Percentiles rank a stretch among this genome's conserved stretches.
Evolutionary conservation across 116 monocot species (phyloP).

Genomic region (Zostera marina): DNA sequence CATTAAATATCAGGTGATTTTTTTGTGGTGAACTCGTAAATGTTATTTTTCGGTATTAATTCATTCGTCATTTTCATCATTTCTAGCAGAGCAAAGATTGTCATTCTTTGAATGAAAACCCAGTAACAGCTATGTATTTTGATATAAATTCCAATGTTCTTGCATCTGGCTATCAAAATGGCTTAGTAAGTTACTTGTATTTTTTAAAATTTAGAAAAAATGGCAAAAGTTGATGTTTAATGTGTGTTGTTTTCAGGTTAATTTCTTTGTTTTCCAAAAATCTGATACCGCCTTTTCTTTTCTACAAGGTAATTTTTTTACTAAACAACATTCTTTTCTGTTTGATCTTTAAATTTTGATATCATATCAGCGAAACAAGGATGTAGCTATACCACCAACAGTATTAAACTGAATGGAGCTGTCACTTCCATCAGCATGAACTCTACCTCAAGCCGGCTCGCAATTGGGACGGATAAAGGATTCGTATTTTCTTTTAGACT

Average conservation of each 20-base stretch:
- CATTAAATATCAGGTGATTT: conserved; percentile 47
- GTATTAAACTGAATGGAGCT: conserved; percentile 61
- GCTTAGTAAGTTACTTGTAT: conserved; percentile 23
- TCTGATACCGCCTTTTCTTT: conserved; percentile 46
- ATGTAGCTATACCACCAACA: conserved; percentile 25
- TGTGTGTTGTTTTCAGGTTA: conserved; percentile 32
- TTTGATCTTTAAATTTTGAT: background rate
- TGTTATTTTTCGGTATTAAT: background rate
- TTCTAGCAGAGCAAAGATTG: conserved; percentile 38
- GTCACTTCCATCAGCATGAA: conserved; percentile 32
- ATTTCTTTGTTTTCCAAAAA: conserved; percentile 38
- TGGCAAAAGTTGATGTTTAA: background rate
- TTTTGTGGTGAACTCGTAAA: background rate
- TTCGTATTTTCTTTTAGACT: conserved; percentile 38
- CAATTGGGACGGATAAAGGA: conserved; percentile 78
- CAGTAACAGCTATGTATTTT: conserved; percentile 63
- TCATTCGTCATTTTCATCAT: background rate
- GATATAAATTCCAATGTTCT: conserved; percentile 40
- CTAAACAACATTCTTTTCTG: too few species aligned
- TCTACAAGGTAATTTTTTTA: conserved; percentile 54
- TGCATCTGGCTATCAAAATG: conserved; percentile 52
- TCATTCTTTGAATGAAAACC: conserved; percentile 14
- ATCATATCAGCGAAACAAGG: conserved; percentile 46
- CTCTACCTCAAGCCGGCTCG: conserved; percentile 37
- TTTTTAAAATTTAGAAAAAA: too few species aligned